Conservation (phyloP, 2,329 filamentous ascomycete genomes). For the Penicillium sp. region DNA sequence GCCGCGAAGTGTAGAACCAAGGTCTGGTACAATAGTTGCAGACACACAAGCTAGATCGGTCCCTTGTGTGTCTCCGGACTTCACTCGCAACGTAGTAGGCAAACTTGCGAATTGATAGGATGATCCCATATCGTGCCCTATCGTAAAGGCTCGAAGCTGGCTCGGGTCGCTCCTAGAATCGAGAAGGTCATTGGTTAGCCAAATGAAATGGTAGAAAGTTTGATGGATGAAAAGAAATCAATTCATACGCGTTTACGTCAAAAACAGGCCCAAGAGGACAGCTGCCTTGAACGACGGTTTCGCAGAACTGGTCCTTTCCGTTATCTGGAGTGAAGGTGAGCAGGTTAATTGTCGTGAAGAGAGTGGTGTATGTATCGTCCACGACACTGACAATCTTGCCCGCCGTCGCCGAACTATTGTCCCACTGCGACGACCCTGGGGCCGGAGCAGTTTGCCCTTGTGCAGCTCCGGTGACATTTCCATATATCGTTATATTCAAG, state of each 20-base stretch:
- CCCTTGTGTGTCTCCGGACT: constrained; percentile 64
- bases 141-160: constrained; percentile 65
- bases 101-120: constrained; percentile 84
- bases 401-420: constrained; percentile 54
- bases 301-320: constrained; percentile 62
- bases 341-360: constrained; percentile 68
- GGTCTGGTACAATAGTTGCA: constrained; percentile 75
- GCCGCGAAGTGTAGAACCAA: constrained; percentile 66
- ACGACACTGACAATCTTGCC: constrained; percentile 75
- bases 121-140: constrained; percentile 72
- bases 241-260: constrained; percentile 48
- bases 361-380: constrained; percentile 60
- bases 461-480: constrained; percentile 78
- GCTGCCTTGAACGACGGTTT: constrained; percentile 51
- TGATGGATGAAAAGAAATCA: background rate
- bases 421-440: constrained; percentile 58
- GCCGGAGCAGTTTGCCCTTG: constrained; percentile 57
- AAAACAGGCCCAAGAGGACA: constrained; percentile 79
- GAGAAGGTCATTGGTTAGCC: constrained; percentile 3
- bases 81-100: constrained; percentile 66
- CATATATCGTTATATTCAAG: constrained; percentile 77
- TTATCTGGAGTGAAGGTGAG: constrained; percentile 71
- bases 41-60: constrained; percentile 75
- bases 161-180: constrained; percentile 43
- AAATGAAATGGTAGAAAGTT: constrained; percentile 6